A percentile compares a stretch with the other conserved stretches of the same genome.
Conservation (phyloP, 176 grass and related monocot species). For the Bolboschoenus planiculmis region DNA sequence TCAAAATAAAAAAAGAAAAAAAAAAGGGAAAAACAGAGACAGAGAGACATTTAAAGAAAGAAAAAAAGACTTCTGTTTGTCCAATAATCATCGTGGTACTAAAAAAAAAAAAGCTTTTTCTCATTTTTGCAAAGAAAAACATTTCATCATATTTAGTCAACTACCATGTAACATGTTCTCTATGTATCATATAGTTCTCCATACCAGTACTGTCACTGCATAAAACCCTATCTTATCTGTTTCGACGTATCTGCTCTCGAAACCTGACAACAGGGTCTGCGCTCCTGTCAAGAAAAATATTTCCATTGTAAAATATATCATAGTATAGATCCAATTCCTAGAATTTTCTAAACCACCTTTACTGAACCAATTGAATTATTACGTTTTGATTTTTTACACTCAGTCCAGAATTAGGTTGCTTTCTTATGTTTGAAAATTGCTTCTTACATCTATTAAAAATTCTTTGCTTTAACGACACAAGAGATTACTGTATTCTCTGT, state of each 20-base stretch:
- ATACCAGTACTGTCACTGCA: neutral
- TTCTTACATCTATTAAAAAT: neutral
- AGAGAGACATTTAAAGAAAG: neutral
- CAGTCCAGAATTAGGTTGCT: neutral
- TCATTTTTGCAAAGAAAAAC: neutral
- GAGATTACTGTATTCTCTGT: neutral
- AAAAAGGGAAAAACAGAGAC: constrained; percentile 2
- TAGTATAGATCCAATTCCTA: neutral
- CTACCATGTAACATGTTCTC: neutral
- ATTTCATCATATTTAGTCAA: neutral
- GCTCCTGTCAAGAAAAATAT: neutral
- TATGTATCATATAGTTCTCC: neutral
- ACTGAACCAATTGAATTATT: neutral
- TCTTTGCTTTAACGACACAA: neutral
- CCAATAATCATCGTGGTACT: neutral
- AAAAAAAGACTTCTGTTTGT: neutral
- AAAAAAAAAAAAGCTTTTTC: neutral
- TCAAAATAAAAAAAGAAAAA: neutral
- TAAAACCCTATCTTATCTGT: neutral
- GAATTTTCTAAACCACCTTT: neutral
- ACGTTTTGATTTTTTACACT: neutral
- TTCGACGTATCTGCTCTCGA: neutral
- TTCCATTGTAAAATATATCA: neutral
- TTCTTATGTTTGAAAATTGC: neutral
- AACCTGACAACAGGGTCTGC: neutral